Evolutionary conservation across 2,329 filamentous ascomycete genomes (phyloP), one percentile per base, ranked within the genome.

Genomic region (Lecanicillium sp.): DNA sequence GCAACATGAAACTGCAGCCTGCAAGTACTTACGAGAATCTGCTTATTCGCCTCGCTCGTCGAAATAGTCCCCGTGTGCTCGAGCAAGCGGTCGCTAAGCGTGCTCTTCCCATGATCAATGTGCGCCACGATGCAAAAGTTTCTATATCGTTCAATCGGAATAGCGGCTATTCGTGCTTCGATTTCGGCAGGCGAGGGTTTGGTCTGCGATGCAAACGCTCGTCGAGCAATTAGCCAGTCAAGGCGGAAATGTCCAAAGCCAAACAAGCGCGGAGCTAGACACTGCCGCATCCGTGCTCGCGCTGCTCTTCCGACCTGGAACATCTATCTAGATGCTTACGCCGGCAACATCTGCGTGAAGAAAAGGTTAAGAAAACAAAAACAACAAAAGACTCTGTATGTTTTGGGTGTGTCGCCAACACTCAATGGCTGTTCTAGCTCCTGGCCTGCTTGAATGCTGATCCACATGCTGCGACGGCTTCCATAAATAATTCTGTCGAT

Each of bases 41-140:
- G 92, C 65, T 95, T 94, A 59, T 95, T 95, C 35, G 74, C 73
- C 42, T 68, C 73, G 43, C 87, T 88, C 0, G 85, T 75, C 50
- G 85, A 68, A 47, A 98, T 96, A 6, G 90, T 96, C 15, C 92
- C 90, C 1, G 92, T 98, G 47, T 94, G 71, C 69, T 98, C 92
- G 45, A 98, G 75, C 38, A 98, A 68, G 3, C 92, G 83, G 55
- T 98, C 92, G 49, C 83, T 90, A 38, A 98, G 78, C 4, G 92
- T 98, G 57, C 85, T 94, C 64, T 98, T 98, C 53, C 92, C 92
- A 78, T 98, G 92, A 60, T 98, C 92, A 57, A 98, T 94, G 60
- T 98, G 92, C 9, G 92, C 92, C 37, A 98, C 90, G 54, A 98
- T 96, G 63, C 92, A 98, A 60, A 98, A 98, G 62, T 98, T 98